Percentiles rank a stretch among this genome's conserved stretches.
These are phyloP conservation scores for Sporothrix pseudoabietina DNA, from an alignment of 2,329 filamentous ascomycete genomes.

Conservation along the genomic window DNA sequence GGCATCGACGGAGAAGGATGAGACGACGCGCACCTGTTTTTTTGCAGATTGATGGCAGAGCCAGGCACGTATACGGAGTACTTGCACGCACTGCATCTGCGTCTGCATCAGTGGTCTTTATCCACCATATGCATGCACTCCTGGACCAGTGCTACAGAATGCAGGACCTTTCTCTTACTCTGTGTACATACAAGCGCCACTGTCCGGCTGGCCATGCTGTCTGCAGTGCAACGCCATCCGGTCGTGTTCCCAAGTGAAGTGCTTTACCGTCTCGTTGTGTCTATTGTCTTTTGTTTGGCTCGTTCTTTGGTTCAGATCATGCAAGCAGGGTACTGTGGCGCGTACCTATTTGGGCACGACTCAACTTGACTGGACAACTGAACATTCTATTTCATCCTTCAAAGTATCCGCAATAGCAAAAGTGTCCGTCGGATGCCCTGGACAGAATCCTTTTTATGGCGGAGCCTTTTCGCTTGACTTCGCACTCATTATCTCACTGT, in stretches of 20 bases:
- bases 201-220: background rate
- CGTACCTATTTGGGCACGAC: background rate
- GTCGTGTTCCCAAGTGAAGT: background rate
- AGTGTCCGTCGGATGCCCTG: background rate
- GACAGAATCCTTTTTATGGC: background rate
- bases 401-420: background rate
- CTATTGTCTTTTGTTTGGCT: background rate
- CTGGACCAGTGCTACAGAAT: slow-evolving; percentile 11
- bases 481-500: background rate
- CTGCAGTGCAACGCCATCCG: background rate
- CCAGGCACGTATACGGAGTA: background rate
- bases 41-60: background rate
- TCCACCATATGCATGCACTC: slow-evolving; percentile 20
- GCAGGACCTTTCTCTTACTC: background rate
- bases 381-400: background rate
- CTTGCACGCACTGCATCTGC: background rate
- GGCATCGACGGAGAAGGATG: background rate
- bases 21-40: background rate
- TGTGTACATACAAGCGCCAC: background rate
- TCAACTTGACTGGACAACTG: background rate
- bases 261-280: background rate
- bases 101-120: too few relatives aligned
- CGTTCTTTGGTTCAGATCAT: background rate
- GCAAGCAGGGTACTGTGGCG: background rate
- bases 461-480: background rate